These are phyloP conservation scores for Cryptococcus sp. DNA, from an alignment of 1,284 basidiomycete species.

Conservation along the genomic window DNA sequence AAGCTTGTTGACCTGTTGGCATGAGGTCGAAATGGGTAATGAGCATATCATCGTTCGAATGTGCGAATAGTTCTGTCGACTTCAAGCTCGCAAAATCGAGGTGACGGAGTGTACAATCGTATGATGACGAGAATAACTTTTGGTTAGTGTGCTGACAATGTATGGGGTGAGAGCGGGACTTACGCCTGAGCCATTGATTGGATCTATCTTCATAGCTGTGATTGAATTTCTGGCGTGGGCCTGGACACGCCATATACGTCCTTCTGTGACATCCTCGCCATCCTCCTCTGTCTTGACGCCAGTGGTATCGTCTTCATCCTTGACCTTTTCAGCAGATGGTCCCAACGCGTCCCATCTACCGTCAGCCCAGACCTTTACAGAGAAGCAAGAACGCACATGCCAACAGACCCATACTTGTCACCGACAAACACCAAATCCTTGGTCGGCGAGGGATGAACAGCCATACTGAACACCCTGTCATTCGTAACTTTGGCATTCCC, in stretches of 20 bases:
- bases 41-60: conserved; percentile 46
- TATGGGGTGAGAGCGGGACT: conserved; percentile 15
- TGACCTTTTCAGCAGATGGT: conserved; percentile 15
- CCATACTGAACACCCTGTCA: conserved; percentile 50
- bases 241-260: conserved; percentile 47
- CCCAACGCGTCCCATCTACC: conserved; percentile 43
- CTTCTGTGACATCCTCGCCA: conserved; percentile 26
- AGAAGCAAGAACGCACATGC: conserved; percentile 38
- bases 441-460: conserved; percentile 47
- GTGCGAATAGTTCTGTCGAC: conserved; percentile 48
- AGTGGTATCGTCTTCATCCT: conserved; percentile 30
- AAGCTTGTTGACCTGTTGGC: conserved; percentile 45
- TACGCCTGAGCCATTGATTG: conserved; percentile 39
- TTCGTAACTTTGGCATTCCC: conserved; percentile 46
- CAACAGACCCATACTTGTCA: conserved; percentile 49
- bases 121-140: conserved; percentile 49
- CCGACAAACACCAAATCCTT: conserved; percentile 50
- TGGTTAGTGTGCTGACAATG: no score
- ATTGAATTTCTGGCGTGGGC: conserved; percentile 46
- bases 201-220: conserved; percentile 47
- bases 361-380: conserved; percentile 4
- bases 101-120: conserved; percentile 50
- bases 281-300: conserved; percentile 20
- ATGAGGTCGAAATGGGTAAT: conserved; percentile 51
- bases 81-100: conserved; percentile 45